These are phyloP conservation scores for Colletotrichum sp. DNA, from an alignment of 2,329 filamentous ascomycete genomes.

Conservation along the genomic window DNA sequence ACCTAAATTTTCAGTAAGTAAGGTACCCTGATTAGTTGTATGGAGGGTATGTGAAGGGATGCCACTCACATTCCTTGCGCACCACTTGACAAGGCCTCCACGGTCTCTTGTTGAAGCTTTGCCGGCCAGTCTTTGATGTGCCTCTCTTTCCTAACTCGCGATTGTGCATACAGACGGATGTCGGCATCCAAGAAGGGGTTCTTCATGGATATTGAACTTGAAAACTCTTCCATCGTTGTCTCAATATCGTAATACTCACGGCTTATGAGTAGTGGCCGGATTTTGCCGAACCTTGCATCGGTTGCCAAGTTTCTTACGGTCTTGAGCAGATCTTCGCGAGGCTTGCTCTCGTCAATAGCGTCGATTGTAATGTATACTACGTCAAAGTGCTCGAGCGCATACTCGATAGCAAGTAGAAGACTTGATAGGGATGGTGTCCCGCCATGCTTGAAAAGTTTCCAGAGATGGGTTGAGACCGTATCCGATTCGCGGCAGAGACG, in stretches of 20 bases:
- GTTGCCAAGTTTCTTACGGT: neutral
- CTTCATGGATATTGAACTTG: neutral
- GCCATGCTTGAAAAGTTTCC: neutral
- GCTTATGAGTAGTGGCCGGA: neutral
- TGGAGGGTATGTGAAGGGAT: too few species aligned
- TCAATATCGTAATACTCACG: neutral
- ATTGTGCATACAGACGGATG: rapidly evolving
- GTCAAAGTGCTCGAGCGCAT: rapidly evolving
- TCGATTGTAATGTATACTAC: rapidly evolving
- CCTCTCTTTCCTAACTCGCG: rapidly evolving
- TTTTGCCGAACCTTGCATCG: neutral
- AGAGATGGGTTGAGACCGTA: rapidly evolving
- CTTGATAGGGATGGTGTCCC: rapidly evolving
- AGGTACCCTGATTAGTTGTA: too few species aligned
- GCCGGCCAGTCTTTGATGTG: neutral
- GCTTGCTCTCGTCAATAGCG: neutral
- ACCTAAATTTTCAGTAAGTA: too few species aligned
- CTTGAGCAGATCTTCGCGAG: neutral
- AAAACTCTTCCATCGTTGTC: rapidly evolving
- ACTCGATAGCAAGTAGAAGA: neutral
- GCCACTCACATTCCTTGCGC: too few species aligned
- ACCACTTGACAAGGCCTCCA: neutral
- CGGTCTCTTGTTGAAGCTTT: neutral
- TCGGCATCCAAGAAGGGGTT: neutral
- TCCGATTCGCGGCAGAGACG: neutral